Evolutionary conservation across 75 land plant species (phyloP), one percentile per base, ranked within the genome.

Genomic region (Pinus albicaulis): DNA sequence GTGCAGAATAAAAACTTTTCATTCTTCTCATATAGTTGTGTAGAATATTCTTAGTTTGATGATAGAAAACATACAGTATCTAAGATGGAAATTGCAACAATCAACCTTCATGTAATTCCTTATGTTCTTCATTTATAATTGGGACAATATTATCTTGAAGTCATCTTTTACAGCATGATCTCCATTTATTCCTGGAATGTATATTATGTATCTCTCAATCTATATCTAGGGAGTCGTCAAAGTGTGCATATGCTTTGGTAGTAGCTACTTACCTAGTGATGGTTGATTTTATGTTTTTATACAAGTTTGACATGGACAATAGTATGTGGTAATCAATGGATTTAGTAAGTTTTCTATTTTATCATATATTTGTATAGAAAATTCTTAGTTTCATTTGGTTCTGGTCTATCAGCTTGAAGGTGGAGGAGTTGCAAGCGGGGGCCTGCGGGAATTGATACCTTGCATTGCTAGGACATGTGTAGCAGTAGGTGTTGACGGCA

Each of bases 361-460:
- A 38, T 55, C 10, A 57, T 22, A 48, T 48, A 2, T 48, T 48
- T 48, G 53, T 48, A 3, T 72, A 72, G 55, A 72, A 16, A 72
- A 72, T 16, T 23, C 57, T 48, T 48, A 48, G 17, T 26, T 58
- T 59, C 4, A 36, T 13, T 59, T 55, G 19, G 5, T 24, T 24
- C 34, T 62, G 11, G 31, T 58, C 62, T 62, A 11, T 38, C 77
- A 95, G 99, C 85, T 94, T 76, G 98, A 95, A 73, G 95, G 93
- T 61, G 99, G 95, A 15, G 99, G 99, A 60, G 95, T 97, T 69
- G 99, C 99, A 24, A 97, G 99, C 78, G 99, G 99, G 26, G 99
- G 99, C 59, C 76, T 94, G 65, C 91, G 99, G 24, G 99, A 94
- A 81, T 57, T 97, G 36, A 97, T 97, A 63, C 99, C 99, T 16